Evolutionary conservation across 2,329 filamentous ascomycete species (phyloP).

Genomic region (Trichoderma sp.): DNA sequence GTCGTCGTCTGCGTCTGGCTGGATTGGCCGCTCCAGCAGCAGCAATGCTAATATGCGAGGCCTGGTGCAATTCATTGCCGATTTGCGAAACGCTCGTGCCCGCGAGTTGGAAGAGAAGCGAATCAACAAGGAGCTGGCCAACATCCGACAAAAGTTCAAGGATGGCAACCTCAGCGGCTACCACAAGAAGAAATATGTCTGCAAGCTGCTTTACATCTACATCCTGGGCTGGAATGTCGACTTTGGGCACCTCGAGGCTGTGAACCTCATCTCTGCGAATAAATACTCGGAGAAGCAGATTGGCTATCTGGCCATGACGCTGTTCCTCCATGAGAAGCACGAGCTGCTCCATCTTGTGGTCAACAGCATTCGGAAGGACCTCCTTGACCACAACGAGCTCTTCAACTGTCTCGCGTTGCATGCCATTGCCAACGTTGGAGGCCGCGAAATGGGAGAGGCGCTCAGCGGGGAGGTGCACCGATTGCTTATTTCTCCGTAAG

Average conservation of each 20-base stretch:
- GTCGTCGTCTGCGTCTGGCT: conserved; percentile 62
- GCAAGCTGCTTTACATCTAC: conserved; percentile 99
- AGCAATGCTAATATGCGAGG: conserved; percentile 75
- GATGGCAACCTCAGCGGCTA: conserved; percentile 92
- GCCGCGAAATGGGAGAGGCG: conserved; percentile 96
- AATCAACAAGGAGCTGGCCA: conserved; percentile 99
- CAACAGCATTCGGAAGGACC: conserved; percentile 96
- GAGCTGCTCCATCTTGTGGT: conserved; percentile 95
- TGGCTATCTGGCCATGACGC: conserved; percentile 93
- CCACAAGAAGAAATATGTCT: conserved; percentile 99
- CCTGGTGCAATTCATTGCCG: conserved; percentile 96
- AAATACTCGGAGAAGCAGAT: conserved; percentile 99
- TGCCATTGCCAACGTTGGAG: conserved; percentile 96
- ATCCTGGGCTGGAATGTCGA: conserved; percentile 99
- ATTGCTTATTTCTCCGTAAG: conserved; percentile 86
- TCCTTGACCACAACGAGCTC: conserved; percentile 92
- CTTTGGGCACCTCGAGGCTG: conserved; percentile 96
- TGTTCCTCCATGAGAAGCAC: conserved; percentile 96
- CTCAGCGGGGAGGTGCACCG: conserved; percentile 90
- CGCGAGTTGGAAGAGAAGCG: conserved; percentile 97
- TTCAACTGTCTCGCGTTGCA: conserved; percentile 97
- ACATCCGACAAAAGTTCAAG: conserved; percentile 98
- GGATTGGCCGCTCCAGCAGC: conserved; percentile 67
- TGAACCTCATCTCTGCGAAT: conserved; percentile 93
- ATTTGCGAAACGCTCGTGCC: conserved; percentile 90